Evolutionary conservation across 2,329 filamentous ascomycete genomes (phyloP), one percentile per base, ranked within the genome.

Genomic region (Alternaria ventricosa): DNA sequence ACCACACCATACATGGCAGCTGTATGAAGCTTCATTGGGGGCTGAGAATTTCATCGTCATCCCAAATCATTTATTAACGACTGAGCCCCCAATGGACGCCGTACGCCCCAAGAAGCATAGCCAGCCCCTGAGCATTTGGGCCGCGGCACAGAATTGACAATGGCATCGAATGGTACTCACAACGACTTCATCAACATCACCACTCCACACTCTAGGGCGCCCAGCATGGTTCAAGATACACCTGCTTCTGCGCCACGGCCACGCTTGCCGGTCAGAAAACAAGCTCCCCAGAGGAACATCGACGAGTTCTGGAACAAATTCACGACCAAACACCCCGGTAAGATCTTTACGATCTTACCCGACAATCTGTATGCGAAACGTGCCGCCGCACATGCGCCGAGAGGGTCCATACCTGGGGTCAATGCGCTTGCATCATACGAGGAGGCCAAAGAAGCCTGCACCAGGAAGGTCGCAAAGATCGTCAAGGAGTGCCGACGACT

Each of bases 231-330:
- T 60, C 72, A 74, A n/a, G 73, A 78, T 56, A 60, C 67, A 20
- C 68, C 64, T 15, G 66, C 50, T 13, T 54, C 64, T 15, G 60
- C 60, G 2, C 62, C 66, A 30, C 73, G 73, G 13, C 68, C 72
- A 13, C 71, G 69, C 15, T 69, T 73, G 25, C 67, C 68, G 23
- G 73, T 71, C 41, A 83, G 85, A 71, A 84, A 86, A 66, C 82
- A 87, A 13, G 81, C 88, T 8, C 89, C 90, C 0, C 92, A 94
- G 76, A 85, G 88, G 61, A 85, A 83, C 25, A 87, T 94, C 60
- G 87, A 92, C 68, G 87, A 90, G 64, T 93, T 93, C 75, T 94
- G 91, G 92, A 80, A 84, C 56, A 89, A 87, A 63, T 91, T 90
- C 71, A 87, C 86, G 74, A 88, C 89, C 55, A 91, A 90, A 73